Base-by-base conservation (phyloP, 176 grass and related monocot genomes). In the Saccharum spontaneum region DNA sequence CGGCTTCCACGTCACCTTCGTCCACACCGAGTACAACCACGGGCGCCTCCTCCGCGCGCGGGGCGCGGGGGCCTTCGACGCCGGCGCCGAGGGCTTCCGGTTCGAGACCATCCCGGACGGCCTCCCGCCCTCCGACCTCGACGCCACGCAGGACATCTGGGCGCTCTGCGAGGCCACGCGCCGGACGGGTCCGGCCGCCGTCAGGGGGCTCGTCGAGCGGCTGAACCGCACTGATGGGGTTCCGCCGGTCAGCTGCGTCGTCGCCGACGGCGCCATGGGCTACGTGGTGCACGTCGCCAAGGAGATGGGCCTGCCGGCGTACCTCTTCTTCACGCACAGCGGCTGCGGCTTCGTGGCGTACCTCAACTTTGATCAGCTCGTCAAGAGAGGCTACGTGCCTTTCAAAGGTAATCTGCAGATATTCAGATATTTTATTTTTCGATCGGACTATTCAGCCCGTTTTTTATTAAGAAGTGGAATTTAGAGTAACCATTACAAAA, bases 11-110 rank as follows among this genome's bases (percentile, higher is more conserved):
- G 79, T 93, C 73, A 95, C 90, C 34, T 93, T 93, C 88, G 87
- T 93, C 80, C 71, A 95, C 80, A 92, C 85, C 10, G 90, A 95
- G 71, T 84, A 68, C 80, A 95, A 95, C 86, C 90, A 93, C 76
- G 78, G 65, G 48, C 94, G 94, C 34, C 82, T 90, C 68, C 28
- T 90, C 79, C 69, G 85, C 23, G 85, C 86, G 26, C 88, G 77
- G 1, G 87, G 89, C 0, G 44, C 80, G 17, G 2, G 5, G 17
- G 81, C 86, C 17, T 64, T 91, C 38, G 72, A 75, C 62, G 61
- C 41, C 1, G 83, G 75, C 65, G 61, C 64, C 36, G 70, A 38
- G 20, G 87, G 87, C 5, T 40, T 94, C 72, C 62, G 76, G 0
- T 91, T 94, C 66, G 89, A 89, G 76, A 76, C 85, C 24, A 94